Percentiles rank a stretch among this genome's conserved stretches.
Evolutionary conservation across 78 protist species (phyloP).

Genomic region (Anaeramoeba ignava): DNA sequence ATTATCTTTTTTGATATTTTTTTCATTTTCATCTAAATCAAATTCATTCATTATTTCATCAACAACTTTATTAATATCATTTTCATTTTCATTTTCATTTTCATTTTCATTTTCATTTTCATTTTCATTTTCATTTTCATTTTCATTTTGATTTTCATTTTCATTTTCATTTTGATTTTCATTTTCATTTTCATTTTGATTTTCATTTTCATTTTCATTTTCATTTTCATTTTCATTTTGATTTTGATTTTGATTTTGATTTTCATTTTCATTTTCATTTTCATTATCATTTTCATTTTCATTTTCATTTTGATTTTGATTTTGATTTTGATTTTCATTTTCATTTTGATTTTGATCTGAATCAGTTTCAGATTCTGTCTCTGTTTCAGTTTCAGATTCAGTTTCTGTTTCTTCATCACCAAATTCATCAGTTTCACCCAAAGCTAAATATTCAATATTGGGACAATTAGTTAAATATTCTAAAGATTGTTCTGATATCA

Average conservation of each 20-base stretch:
- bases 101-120: neutral
- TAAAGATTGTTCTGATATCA: neutral
- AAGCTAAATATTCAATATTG: neutral
- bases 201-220: neutral
- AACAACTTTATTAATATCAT: too few species aligned
- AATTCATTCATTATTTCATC: too few species aligned
- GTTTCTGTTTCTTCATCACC: neutral
- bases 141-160: neutral
- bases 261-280: neutral
- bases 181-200: neutral
- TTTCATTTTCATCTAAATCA: neutral
- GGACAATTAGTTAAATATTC: neutral
- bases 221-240: neutral
- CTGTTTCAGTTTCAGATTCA: neutral
- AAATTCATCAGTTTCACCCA: neutral
- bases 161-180: neutral
- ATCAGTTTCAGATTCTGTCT: neutral
- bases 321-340: neutral
- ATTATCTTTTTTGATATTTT: neutral
- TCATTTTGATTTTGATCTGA: neutral
- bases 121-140: neutral
- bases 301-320: neutral
- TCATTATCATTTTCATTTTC: neutral
- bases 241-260: neutral
- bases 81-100: neutral